A percentile compares a stretch with the other conserved stretches of the same genome.
Evolutionary conservation across 2,329 filamentous ascomycete genomes (phyloP).

Genomic region (Ophiostoma himal-ulmi): DNA sequence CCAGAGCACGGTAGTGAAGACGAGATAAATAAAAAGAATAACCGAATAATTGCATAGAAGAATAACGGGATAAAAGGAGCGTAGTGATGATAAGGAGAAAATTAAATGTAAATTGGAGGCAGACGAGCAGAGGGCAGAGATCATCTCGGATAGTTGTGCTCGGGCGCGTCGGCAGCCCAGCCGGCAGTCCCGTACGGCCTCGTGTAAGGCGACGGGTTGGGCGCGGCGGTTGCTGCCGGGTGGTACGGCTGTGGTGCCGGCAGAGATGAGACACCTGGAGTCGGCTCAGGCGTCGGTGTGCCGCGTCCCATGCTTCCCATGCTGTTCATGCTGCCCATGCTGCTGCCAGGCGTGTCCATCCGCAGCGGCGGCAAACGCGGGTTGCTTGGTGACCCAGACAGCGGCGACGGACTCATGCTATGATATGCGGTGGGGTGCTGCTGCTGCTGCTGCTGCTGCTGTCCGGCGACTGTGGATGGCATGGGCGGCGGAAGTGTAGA

Average conservation of each 20-base stretch:
- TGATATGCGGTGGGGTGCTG: constrained; percentile 16
- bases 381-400: constrained; percentile 22
- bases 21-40: neutral
- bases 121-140: too few species aligned
- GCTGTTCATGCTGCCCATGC: constrained; percentile 19
- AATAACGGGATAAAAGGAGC: neutral
- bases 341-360: constrained; percentile 27
- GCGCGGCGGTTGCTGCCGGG: neutral
- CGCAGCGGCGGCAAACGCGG: constrained; percentile 22
- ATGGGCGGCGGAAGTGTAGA: constrained; percentile 12
- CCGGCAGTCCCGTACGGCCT: constrained; percentile 26
- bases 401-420: constrained; percentile 23
- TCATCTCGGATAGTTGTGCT: neutral
- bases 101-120: too few species aligned
- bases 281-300: constrained; percentile 21
- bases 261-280: constrained; percentile 13
- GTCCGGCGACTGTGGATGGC: constrained; percentile 1
- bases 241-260: constrained; percentile 18
- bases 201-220: constrained; percentile 22
- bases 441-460: neutral
- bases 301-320: constrained; percentile 13
- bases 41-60: neutral
- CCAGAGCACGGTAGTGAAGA: constrained; percentile 5
- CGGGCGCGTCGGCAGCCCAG: constrained; percentile 19
- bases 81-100: neutral